phyloP scores from a whole-genome alignment of 805 yeast species.

The Wickerhamiella alocasiicola region DNA sequence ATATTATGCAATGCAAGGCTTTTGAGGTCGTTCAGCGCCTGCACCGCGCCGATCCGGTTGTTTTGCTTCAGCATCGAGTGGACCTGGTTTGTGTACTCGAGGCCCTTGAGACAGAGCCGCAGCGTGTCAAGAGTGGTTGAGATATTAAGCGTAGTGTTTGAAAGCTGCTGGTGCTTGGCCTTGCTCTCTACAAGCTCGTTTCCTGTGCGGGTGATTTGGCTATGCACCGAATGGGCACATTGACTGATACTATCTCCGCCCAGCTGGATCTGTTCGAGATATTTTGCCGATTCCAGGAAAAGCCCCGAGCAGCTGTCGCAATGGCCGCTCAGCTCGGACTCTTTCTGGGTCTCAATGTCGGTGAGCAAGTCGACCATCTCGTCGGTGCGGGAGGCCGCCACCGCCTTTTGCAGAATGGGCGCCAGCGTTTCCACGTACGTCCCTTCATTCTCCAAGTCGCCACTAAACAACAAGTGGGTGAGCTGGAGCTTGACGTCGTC shows the following conservation, averaged over 20 bases:
- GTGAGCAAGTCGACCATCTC: slow-evolving; percentile 45
- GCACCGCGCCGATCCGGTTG: slow-evolving; percentile 75
- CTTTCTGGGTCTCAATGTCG: slow-evolving; percentile 45
- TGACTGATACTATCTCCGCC: slow-evolving; percentile 44
- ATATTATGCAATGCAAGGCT: slow-evolving; percentile 54
- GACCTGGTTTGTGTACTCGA: slow-evolving; percentile 76
- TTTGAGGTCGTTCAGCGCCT: slow-evolving; percentile 63
- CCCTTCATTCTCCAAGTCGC: slow-evolving; percentile 7
- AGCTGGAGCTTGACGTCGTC: slow-evolving; percentile 11
- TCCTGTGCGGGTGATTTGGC: slow-evolving; percentile 51
- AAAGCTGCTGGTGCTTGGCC: slow-evolving; percentile 12
- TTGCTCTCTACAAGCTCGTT: slow-evolving; percentile 41
- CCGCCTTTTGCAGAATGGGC: slow-evolving; percentile 56
- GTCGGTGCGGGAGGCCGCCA: slow-evolving; percentile 41
- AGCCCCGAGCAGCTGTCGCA: slow-evolving; percentile 51
- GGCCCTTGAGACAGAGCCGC: slow-evolving; percentile 60
- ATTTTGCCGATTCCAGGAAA: slow-evolving; percentile 38
- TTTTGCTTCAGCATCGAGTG: slow-evolving; percentile 65
- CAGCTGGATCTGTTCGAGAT: slow-evolving; percentile 48
- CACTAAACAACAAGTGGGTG: slow-evolving; percentile 11
- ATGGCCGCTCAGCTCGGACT: slow-evolving; percentile 46
- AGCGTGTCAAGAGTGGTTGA: slow-evolving; percentile 60
- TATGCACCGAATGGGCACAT: slow-evolving; percentile 46
- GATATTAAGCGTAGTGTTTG: slow-evolving; percentile 40
- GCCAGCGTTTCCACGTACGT: slow-evolving; percentile 62